Conservation (phyloP, 1,139 yeast species). For the Nakaseomyces delphensis region DNA sequence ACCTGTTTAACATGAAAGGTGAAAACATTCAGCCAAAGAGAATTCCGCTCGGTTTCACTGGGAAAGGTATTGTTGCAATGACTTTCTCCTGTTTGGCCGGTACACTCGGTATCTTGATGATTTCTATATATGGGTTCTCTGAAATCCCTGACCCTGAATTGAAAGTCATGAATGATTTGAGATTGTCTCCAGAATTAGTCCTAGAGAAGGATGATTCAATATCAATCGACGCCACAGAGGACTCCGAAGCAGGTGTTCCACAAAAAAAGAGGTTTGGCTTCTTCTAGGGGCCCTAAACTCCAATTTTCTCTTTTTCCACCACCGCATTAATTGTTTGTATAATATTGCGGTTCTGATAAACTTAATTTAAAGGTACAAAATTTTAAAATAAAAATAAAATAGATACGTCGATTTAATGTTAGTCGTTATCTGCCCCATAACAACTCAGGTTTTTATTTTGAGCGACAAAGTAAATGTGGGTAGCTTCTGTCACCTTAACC, state of each 20-base stretch:
- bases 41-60: slow-evolving; percentile 82
- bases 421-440: too few species aligned
- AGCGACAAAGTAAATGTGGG: too few species aligned
- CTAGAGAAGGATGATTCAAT: background rate
- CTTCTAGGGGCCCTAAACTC: too few species aligned
- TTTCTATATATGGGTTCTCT: slow-evolving; percentile 73
- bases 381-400: too few species aligned
- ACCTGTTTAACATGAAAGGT: slow-evolving; percentile 58
- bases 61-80: slow-evolving; percentile 82
- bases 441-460: too few species aligned
- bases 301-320: too few species aligned
- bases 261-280: background rate
- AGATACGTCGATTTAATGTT: too few species aligned
- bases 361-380: too few species aligned
- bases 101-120: slow-evolving; percentile 64
- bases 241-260: background rate
- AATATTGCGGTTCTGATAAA: too few species aligned
- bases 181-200: slow-evolving; percentile 10
- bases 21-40: slow-evolving; percentile 55
- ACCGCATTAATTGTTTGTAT: too few species aligned
- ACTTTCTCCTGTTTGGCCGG: slow-evolving; percentile 75
- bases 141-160: slow-evolving; percentile 56
- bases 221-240: background rate
- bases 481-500: too few species aligned
- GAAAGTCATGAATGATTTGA: slow-evolving; percentile 43